phyloP scores from a whole-genome alignment of 163 green algal genomes.

The Volvox carteri region DNA sequence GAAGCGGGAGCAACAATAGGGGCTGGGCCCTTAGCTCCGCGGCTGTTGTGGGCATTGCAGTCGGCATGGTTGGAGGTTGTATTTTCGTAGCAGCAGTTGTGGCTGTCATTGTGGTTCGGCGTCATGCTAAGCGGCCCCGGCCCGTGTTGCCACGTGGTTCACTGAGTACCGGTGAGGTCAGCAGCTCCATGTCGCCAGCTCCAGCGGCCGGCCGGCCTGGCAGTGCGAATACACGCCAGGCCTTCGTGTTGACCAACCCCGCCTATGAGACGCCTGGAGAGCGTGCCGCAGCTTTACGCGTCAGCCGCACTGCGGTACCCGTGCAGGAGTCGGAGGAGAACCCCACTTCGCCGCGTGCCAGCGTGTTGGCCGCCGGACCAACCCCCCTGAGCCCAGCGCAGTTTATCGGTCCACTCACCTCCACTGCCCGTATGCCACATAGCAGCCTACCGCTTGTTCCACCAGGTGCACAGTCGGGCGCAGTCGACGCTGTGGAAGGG shows the following conservation, averaged over 20 bases:
- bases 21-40: not conserved
- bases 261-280: conserved; percentile 6
- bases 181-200: not conserved
- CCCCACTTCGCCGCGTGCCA: not conserved
- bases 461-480: not conserved
- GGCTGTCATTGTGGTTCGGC: not conserved
- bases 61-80: not conserved
- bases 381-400: not conserved
- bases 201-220: not conserved
- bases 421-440: not conserved
- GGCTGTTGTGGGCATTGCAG: not conserved
- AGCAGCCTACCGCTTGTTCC: not conserved
- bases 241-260: not conserved
- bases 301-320: not conserved
- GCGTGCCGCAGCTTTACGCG: conserved; percentile 8
- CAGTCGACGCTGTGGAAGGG: not conserved
- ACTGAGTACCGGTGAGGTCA: not conserved
- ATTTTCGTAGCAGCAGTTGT: not conserved
- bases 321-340: conserved; percentile 5
- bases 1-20: not conserved
- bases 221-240: conserved; percentile 5
- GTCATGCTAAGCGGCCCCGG: not conserved
- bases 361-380: not conserved
- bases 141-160: not conserved
- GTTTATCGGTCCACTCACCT: conserved; percentile 1